Evolutionary conservation across 306 rosid genomes (phyloP), one percentile per base, ranked within the genome.

Genomic region (Glycine latifolia): DNA sequence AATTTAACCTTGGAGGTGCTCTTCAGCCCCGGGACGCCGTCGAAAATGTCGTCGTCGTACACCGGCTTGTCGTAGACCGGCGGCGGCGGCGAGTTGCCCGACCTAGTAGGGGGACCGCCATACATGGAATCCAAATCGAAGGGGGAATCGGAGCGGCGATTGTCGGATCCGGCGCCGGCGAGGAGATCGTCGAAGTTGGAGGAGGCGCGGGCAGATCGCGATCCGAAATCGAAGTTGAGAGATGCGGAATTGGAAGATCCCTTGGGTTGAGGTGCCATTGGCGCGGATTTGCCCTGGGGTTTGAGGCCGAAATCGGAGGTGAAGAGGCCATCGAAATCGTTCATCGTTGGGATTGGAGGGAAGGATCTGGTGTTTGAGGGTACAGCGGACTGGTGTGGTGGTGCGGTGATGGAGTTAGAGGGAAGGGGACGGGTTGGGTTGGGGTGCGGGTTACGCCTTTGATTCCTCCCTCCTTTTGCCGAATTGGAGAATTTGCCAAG

Each of bases 261-360:
- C 82, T 89, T 89, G 61, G 97, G 67, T 26, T 84, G 72, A 39
- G 88, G 80, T 43, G 97, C 88, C 95, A 95, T 91, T 81, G 99
- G 98, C 7, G 91, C 94, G 43, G 97, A 84, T 73, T 95, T 93
- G 0, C 92, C 97, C 7, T 93, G 94, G 1, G 92, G 91, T 80
- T 93, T 95, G 89, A 93, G 83, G 10, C 93, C 97, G 82, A 59
- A 93, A 85, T 95, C 94, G 82, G 89, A 73, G 43, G 87, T 81
- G 68, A 95, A 62, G 80, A 95, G 94, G 78, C 96, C 97, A 83
- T 94, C 94, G 83, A 93, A 93, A 84, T 95, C 97, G 94, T 90
- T 93, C 99, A 95, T 95, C 85, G 83, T 14, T 63, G 17, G 53
- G 62, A 77, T 76, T 47, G 8, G n/a, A 14, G 65, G 39, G 49